phyloP scores from a whole-genome alignment of 768 basidiomycete genomes.

The Serendipita sp. region DNA sequence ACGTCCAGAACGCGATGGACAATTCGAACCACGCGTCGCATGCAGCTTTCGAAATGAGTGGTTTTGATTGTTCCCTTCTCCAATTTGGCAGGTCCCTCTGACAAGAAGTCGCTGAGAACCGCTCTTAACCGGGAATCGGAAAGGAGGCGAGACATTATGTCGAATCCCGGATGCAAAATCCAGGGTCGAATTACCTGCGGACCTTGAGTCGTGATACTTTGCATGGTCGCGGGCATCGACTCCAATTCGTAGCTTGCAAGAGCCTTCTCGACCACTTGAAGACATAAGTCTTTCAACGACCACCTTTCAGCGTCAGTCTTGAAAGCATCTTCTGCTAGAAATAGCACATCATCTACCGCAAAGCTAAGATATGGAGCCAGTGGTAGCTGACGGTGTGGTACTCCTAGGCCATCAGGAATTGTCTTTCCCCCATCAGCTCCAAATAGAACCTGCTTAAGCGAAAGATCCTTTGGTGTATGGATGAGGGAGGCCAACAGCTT shows the following conservation, averaged over 20 bases:
- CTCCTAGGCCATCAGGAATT: constrained; percentile 65
- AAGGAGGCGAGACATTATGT: constrained; percentile 65
- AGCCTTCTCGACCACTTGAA: constrained; percentile 73
- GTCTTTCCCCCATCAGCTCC: constrained; percentile 53
- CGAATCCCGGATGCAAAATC: constrained; percentile 70
- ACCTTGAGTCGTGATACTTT: constrained; percentile 35
- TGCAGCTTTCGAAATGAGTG: constrained; percentile 54
- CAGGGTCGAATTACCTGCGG: constrained; percentile 37
- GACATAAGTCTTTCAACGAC: constrained; percentile 70
- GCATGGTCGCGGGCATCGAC: constrained; percentile 41
- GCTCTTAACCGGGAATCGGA: constrained; percentile 57
- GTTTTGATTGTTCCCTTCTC: constrained; percentile 30
- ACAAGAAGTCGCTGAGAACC: constrained; percentile 61
- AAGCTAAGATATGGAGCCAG: constrained; percentile 73
- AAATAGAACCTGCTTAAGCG: constrained; percentile 40
- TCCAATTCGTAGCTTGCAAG: constrained; percentile 72
- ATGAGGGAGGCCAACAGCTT: constrained; percentile 67
- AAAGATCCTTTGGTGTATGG: constrained; percentile 62
- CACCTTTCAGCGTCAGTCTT: constrained; percentile 61
- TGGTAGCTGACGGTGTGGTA: constrained; percentile 65
- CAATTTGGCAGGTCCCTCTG: constrained; percentile 65
- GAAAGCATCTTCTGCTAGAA: constrained; percentile 40
- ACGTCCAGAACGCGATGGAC: constrained; percentile 67
- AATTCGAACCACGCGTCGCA: constrained; percentile 69
- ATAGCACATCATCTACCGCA: constrained; percentile 69